Evolutionary conservation across 805 yeast species (phyloP).

Genomic region (Groenewaldozyma tartarivorans): DNA sequence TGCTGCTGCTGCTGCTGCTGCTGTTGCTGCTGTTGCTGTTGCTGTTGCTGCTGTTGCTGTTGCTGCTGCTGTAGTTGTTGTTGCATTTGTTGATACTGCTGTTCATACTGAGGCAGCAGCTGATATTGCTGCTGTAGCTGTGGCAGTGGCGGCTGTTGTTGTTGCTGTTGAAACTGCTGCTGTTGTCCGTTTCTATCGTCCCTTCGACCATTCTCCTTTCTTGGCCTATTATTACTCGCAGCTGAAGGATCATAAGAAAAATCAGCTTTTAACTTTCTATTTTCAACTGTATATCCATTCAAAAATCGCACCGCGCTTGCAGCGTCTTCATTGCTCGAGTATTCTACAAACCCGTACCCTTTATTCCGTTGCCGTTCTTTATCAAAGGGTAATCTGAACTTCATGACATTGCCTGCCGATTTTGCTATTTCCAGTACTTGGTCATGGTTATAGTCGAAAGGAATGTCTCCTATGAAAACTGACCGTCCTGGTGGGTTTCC

Average conservation of each 20-base stretch:
- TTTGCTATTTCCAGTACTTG: constrained; percentile 14
- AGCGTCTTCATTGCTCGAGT: constrained; percentile 15
- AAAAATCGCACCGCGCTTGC: constrained; percentile 14
- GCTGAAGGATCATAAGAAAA: constrained; percentile 13
- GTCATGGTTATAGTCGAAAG: constrained; percentile 18
- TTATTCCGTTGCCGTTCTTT: constrained; percentile 16
- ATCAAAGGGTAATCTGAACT: constrained; percentile 16
- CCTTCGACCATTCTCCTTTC: not conserved
- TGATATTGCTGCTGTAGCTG: too few relatives aligned
- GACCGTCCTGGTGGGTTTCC: constrained; percentile 12
- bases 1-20: constrained; percentile 11
- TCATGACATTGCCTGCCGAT: constrained; percentile 15
- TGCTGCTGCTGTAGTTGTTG: too few relatives aligned
- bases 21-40: too few relatives aligned
- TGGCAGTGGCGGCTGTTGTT: too few relatives aligned
- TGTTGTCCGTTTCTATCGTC: constrained; percentile 2
- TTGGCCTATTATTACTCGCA: constrained; percentile 3
- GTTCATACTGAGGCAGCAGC: constrained; percentile 4
- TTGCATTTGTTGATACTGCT: not conserved
- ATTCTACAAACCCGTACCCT: constrained; percentile 21
- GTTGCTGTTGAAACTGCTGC: constrained; percentile 4
- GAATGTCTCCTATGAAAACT: constrained; percentile 21
- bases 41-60: too few relatives aligned
- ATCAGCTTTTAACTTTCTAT: constrained; percentile 18
- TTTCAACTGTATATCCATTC: constrained; percentile 11